These are phyloP conservation scores for Harringtonia lauricola DNA, from an alignment of 2,329 filamentous ascomycete genomes.

Conservation along the genomic window DNA sequence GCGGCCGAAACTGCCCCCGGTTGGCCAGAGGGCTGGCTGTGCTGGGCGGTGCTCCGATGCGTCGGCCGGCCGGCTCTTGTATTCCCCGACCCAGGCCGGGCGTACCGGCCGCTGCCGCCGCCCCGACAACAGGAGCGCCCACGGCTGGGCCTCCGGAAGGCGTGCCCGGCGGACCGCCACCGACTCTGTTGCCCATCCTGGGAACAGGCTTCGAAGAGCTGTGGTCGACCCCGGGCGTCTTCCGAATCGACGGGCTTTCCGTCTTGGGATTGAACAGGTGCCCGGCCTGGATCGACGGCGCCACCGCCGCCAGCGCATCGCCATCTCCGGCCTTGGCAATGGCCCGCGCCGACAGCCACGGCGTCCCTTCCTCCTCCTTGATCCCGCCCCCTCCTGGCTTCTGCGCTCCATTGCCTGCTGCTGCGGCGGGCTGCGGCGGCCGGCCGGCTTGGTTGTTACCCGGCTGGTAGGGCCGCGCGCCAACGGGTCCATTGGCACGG, in stretches of 20 bases:
- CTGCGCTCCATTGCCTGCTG: not conserved
- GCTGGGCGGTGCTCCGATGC: slow-evolving; percentile 47
- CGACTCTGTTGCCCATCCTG: no score
- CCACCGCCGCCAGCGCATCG: slow-evolving; percentile 27
- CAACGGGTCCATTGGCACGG: not conserved
- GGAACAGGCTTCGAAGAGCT: slow-evolving; percentile 62
- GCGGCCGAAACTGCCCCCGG: slow-evolving; percentile 45
- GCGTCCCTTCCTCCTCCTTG: slow-evolving; percentile 30
- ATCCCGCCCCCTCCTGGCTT: no score
- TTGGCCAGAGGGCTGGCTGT: slow-evolving; percentile 47
- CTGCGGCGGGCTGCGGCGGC: not conserved
- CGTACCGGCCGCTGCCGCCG: not conserved
- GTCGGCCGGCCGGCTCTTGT: slow-evolving; percentile 24
- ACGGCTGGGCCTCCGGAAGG: no score
- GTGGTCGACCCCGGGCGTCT: slow-evolving; percentile 81
- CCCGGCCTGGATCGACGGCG: slow-evolving; percentile 30
- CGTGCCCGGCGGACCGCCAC: no score
- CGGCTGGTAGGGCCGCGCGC: slow-evolving; percentile 3
- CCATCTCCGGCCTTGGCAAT: slow-evolving; percentile 44
- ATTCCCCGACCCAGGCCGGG: not conserved
- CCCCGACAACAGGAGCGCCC: not conserved
- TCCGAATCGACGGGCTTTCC: slow-evolving; percentile 76
- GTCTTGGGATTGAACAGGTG: slow-evolving; percentile 61
- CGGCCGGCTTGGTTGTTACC: slow-evolving; percentile 1
- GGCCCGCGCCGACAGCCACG: slow-evolving; percentile 62